phyloP scores from a whole-genome alignment of 352 stramenopile species.

The Pythium sp. region DNA sequence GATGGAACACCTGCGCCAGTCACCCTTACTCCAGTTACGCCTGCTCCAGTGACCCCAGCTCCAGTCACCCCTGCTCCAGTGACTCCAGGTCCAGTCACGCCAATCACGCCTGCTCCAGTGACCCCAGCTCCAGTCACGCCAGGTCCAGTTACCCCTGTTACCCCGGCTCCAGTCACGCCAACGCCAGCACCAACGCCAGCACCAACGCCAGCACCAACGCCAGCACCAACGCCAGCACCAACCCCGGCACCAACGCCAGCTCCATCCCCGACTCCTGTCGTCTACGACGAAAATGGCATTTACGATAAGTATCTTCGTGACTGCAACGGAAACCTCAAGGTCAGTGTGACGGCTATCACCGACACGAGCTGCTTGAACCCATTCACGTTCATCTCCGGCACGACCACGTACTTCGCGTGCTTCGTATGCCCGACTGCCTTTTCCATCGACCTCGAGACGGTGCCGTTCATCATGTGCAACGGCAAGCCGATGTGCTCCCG shows the following conservation, averaged over 20 bases:
- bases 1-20: slow-evolving; percentile 6
- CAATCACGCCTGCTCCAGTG: background rate
- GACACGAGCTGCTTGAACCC: slow-evolving; percentile 15
- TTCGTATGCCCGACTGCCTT: slow-evolving; percentile 18
- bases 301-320: slow-evolving; percentile 9
- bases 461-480: slow-evolving; percentile 20
- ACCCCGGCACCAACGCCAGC: no score
- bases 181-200: no score
- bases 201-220: slow-evolving; percentile 5
- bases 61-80: background rate
- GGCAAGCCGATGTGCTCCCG: slow-evolving; percentile 25
- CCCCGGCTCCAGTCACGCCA: background rate
- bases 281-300: slow-evolving; percentile 5
- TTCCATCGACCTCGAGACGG: slow-evolving; percentile 6
- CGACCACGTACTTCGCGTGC: slow-evolving; percentile 18
- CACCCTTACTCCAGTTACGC: slow-evolving; percentile 2
- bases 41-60: background rate
- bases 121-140: background rate
- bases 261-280: slow-evolving; percentile 1
- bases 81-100: background rate
- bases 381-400: slow-evolving; percentile 13
- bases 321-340: slow-evolving; percentile 14
- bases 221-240: no score
- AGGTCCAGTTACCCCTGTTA: background rate
- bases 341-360: background rate